Conservation (phyloP, 202 grass and related monocot species). For the Sporobolus alterniflorus region DNA sequence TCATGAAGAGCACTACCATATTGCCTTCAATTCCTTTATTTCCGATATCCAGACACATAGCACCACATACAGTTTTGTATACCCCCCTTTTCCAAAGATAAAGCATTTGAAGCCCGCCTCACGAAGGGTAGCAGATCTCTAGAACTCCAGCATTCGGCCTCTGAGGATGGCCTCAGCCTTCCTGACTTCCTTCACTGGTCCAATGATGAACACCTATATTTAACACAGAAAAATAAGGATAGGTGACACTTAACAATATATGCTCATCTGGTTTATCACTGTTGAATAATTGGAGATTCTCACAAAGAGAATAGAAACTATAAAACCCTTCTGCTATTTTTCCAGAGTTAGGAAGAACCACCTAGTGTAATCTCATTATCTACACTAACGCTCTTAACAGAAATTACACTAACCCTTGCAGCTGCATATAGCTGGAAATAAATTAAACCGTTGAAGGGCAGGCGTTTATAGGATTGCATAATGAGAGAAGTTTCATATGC, state of each 20-base stretch:
- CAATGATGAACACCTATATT: conserved; percentile 95
- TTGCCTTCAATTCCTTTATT: conserved; percentile 28
- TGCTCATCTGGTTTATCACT: conserved; percentile 22
- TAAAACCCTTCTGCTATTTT: not conserved
- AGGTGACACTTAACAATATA: not conserved
- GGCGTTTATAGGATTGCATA: conserved; percentile 3
- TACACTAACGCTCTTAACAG: not conserved
- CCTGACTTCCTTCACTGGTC: conserved; percentile 76
- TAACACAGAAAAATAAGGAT: not conserved
- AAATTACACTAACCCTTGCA: not conserved
- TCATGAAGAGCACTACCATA: not conserved
- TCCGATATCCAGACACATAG: conserved; percentile 19
- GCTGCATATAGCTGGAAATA: conserved; percentile 32
- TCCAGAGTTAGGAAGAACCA: not conserved
- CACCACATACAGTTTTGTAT: conserved; percentile 33
- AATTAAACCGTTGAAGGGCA: conserved; percentile 7
- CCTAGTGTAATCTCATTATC: not conserved
- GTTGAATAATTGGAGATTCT: not conserved
- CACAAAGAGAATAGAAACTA: not conserved
- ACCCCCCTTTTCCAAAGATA: conserved; percentile 30
- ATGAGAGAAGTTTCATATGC: conserved; percentile 14
- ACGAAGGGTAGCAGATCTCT: conserved; percentile 35
- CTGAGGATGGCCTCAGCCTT: conserved; percentile 91
- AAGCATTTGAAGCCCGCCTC: conserved; percentile 5
- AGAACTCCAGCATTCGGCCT: conserved; percentile 71